Evolutionary conservation across 768 basidiomycete species (phyloP).

Genomic region (Cyclocybe aegerita): DNA sequence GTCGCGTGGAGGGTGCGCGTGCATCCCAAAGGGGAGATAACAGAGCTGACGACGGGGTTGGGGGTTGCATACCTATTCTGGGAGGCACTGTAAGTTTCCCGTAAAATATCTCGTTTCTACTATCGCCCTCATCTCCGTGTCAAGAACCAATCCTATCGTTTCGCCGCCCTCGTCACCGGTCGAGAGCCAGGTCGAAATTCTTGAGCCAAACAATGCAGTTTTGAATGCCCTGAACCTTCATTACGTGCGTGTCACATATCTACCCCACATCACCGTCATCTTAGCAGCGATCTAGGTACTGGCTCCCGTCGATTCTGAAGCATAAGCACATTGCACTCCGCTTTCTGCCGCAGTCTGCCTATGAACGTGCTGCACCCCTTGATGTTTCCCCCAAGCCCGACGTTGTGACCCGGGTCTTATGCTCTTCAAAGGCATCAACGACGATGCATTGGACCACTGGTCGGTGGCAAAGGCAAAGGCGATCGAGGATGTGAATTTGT

Average conservation of each 20-base stretch:
- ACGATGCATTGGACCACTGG: slow-evolving; percentile 24
- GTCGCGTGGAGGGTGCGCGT: slow-evolving; percentile 4
- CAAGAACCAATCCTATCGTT: not conserved
- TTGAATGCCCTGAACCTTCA: not conserved
- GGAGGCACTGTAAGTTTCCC: slow-evolving; percentile 7
- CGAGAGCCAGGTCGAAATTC: not conserved
- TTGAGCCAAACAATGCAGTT: slow-evolving; percentile 1
- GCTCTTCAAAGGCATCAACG: slow-evolving; percentile 39
- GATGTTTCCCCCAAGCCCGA: slow-evolving; percentile 38
- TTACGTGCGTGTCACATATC: not conserved
- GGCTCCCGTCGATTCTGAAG: slow-evolving; percentile 40
- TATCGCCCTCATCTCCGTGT: not conserved
- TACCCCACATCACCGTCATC: slow-evolving; percentile 32
- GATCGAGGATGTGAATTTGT: slow-evolving; percentile 20
- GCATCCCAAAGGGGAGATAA: not conserved
- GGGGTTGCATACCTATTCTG: slow-evolving; percentile 6
- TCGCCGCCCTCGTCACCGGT: not conserved
- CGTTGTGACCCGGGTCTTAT: slow-evolving; percentile 44
- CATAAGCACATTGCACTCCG: slow-evolving; percentile 40
- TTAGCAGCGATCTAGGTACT: slow-evolving; percentile 35
- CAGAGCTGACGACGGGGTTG: slow-evolving; percentile 5
- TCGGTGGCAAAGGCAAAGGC: slow-evolving; percentile 14
- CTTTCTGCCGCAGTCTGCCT: slow-evolving; percentile 43
- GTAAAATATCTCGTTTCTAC: not conserved
- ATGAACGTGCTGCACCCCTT: slow-evolving; percentile 38